Conservation (phyloP, 1,139 yeast genomes). For the Yamadazyma aaseri region DNA sequence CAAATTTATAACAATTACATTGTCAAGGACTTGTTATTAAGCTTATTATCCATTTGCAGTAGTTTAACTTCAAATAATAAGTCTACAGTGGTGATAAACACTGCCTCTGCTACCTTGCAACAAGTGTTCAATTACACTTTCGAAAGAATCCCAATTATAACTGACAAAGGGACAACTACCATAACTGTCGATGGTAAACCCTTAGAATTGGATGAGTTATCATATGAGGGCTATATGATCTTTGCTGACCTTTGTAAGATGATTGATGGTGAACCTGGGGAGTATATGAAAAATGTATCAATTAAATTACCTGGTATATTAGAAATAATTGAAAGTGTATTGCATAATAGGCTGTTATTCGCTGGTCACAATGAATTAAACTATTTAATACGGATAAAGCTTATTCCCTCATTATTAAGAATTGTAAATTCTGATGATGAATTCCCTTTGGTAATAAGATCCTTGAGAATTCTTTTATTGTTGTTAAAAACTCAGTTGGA, state of each 20-base stretch:
- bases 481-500: constrained; percentile 60
- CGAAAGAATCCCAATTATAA: constrained; percentile 47
- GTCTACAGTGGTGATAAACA: constrained; percentile 77
- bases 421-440: constrained; percentile 56
- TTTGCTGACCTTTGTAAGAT: constrained; percentile 71
- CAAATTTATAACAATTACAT: constrained; percentile 59
- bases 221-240: constrained; percentile 68
- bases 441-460: constrained; percentile 70
- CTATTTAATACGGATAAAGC: constrained; percentile 58
- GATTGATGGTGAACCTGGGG: constrained; percentile 58
- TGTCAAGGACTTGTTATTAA: constrained; percentile 55
- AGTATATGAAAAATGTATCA: constrained; percentile 42
- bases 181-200: constrained; percentile 6
- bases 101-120: constrained; percentile 91
- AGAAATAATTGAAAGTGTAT: constrained; percentile 73
- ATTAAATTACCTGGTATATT: constrained; percentile 70
- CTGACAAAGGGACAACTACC: constrained; percentile 7
- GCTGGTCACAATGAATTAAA: constrained; percentile 62
- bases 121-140: constrained; percentile 76
- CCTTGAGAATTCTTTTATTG: constrained; percentile 65
- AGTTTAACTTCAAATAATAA: constrained; percentile 68
- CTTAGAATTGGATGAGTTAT: constrained; percentile 44
- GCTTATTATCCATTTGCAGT: constrained; percentile 68
- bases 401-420: constrained; percentile 73
- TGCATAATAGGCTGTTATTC: constrained; percentile 57